phyloP scores from a whole-genome alignment of 179 eudicot genomes.

The Camellia oleifera region DNA sequence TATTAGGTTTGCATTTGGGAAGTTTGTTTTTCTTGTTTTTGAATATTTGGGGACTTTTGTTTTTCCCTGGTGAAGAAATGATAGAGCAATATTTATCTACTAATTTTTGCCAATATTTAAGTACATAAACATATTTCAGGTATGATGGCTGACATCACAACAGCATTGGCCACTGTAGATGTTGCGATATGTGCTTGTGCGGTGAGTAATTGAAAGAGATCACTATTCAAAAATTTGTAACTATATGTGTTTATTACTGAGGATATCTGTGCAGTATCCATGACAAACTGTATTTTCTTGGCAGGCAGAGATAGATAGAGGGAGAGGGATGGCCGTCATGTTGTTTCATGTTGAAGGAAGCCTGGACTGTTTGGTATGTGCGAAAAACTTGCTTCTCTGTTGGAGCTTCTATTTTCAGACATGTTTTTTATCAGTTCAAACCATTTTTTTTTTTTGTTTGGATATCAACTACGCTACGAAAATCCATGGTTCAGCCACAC shows the following conservation, averaged over 20 bases:
- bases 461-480: too few species aligned
- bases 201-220: constrained; percentile 49
- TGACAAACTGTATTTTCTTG: constrained; percentile 5
- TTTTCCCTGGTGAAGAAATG: too few species aligned
- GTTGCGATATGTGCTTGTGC: constrained; percentile 80
- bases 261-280: not conserved
- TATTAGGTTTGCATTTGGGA: not conserved
- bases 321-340: constrained; percentile 73
- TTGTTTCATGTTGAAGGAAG: constrained; percentile 81
- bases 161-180: constrained; percentile 58
- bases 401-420: too few species aligned
- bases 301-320: constrained; percentile 83
- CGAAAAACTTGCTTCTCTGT: not conserved
- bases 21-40: not conserved
- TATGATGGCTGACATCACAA: constrained; percentile 73
- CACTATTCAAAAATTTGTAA: not conserved
- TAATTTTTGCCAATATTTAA: not conserved
- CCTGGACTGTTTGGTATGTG: constrained; percentile 67
- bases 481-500: too few species aligned
- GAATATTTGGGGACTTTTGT: not conserved
- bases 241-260: not conserved
- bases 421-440: too few species aligned
- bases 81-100: not conserved
- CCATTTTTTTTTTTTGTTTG: too few species aligned
- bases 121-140: constrained; percentile 36